Evolutionary conservation across 108 stramenopile species (phyloP).

Genomic region (Thalassiosira profunda): DNA sequence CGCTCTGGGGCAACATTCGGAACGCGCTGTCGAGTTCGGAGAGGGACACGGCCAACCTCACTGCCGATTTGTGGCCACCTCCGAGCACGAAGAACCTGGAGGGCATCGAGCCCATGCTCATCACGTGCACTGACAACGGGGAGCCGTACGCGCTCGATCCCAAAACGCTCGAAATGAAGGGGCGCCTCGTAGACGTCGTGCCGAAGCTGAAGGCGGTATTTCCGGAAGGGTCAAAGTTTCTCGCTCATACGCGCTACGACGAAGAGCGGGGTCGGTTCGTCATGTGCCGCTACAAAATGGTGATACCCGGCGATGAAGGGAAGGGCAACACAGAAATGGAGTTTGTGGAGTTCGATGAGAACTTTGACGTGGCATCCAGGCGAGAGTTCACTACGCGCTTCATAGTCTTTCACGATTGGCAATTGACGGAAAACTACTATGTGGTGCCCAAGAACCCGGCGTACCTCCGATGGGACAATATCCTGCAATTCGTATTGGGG

Average conservation of each 20-base stretch:
- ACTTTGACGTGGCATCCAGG: constrained; percentile 21
- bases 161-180: constrained; percentile 2
- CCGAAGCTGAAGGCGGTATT: constrained; percentile 4
- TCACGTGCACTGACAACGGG: constrained; percentile 8
- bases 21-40: constrained; percentile 9
- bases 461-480: constrained; percentile 14
- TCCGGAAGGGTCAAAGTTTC: constrained; percentile 1
- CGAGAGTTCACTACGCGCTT: constrained; percentile 17
- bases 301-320: constrained; percentile 4
- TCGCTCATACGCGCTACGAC: constrained; percentile 8
- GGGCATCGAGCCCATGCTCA: constrained; percentile 1
- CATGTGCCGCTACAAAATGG: constrained; percentile 13
- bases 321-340: constrained; percentile 16
- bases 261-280: background rate
- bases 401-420: constrained; percentile 40
- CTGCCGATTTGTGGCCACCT: constrained; percentile 2
- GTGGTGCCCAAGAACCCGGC: constrained; percentile 37
- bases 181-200: constrained; percentile 3
- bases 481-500: constrained; percentile 11
- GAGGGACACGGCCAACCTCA: constrained; percentile 9
- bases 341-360: constrained; percentile 29
- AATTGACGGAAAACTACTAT: constrained; percentile 28
- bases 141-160: constrained; percentile 8
- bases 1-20: constrained; percentile 2
- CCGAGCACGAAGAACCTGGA: constrained; percentile 8